phyloP scores from a whole-genome alignment of 495 filamentous ascomycete genomes.

The Jackrogersella multiformis region DNA sequence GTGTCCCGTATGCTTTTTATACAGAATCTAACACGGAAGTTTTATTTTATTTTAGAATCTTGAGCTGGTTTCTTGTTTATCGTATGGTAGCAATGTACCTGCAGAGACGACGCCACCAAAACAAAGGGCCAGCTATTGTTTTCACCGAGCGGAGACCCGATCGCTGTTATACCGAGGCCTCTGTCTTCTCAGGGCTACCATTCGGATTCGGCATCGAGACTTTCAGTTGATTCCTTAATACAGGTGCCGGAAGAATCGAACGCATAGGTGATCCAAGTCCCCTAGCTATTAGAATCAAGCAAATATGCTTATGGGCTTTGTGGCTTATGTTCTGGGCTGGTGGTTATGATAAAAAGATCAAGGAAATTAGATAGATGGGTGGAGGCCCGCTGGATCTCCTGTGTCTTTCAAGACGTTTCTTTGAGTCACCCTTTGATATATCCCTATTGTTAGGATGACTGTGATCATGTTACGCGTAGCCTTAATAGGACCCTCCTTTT shows the following conservation, averaged over 20 bases:
- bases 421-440: no score
- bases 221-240: slow-evolving; percentile 12
- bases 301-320: no score
- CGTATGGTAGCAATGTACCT: not conserved
- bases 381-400: no score
- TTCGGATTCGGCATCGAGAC: not conserved
- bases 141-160: slow-evolving; percentile 4
- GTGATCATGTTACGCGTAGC: no score
- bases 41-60: not conserved
- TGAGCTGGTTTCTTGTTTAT: not conserved
- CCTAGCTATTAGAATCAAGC: no score
- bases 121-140: not conserved
- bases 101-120: not conserved
- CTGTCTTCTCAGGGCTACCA: not conserved
- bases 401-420: no score
- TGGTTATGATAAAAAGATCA: no score
- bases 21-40: not conserved
- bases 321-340: no score
- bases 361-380: no score
- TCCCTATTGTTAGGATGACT: no score
- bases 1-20: not conserved
- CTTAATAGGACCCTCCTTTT: no score
- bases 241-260: not conserved
- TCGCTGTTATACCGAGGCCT: slow-evolving; percentile 6
- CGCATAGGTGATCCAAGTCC: not conserved